Conservation (phyloP, 306 rosid genomes). For the Malus sylvestris region DNA sequence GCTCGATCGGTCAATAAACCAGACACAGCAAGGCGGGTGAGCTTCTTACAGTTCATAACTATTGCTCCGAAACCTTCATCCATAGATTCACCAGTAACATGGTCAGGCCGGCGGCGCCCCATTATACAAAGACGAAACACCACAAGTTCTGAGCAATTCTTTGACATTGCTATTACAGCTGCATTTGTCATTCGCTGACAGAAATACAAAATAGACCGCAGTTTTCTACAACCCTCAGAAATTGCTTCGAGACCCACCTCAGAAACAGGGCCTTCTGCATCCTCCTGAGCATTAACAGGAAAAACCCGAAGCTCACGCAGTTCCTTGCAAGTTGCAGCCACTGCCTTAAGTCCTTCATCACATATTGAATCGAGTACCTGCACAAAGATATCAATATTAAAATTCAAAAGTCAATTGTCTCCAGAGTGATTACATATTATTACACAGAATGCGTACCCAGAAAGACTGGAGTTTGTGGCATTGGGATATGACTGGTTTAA, state of each 20-base stretch:
- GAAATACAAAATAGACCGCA: slow-evolving; percentile 66
- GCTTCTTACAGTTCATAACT: slow-evolving; percentile 86
- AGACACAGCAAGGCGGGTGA: slow-evolving; percentile 78
- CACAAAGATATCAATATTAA: slow-evolving; percentile 19
- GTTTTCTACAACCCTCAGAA: slow-evolving; percentile 75
- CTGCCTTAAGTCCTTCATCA: slow-evolving; percentile 85
- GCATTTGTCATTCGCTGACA: slow-evolving; percentile 83
- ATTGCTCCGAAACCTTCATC: slow-evolving; percentile 91
- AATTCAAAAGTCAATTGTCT: slow-evolving; percentile 3
- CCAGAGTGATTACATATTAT: not conserved
- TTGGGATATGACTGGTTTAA: slow-evolving; percentile 47
- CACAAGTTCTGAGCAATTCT: slow-evolving; percentile 69
- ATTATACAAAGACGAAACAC: slow-evolving; percentile 86
- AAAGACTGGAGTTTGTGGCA: slow-evolving; percentile 64
- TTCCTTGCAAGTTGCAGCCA: slow-evolving; percentile 74
- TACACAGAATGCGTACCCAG: slow-evolving; percentile 49
- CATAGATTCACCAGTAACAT: slow-evolving; percentile 58
- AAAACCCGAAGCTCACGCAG: slow-evolving; percentile 76
- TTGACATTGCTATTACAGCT: slow-evolving; percentile 84
- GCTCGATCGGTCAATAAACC: slow-evolving; percentile 77
- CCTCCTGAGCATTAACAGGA: slow-evolving; percentile 50
- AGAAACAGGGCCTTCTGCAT: slow-evolving; percentile 66
- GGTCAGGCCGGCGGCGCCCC: slow-evolving; percentile 61
- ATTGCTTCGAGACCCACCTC: slow-evolving; percentile 77
- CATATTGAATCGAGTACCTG: slow-evolving; percentile 74